Percentiles rank a stretch among this genome's conserved stretches.
Evolutionary conservation across 2,329 filamentous ascomycete genomes (phyloP).

Genomic region (Lojkania enalia): DNA sequence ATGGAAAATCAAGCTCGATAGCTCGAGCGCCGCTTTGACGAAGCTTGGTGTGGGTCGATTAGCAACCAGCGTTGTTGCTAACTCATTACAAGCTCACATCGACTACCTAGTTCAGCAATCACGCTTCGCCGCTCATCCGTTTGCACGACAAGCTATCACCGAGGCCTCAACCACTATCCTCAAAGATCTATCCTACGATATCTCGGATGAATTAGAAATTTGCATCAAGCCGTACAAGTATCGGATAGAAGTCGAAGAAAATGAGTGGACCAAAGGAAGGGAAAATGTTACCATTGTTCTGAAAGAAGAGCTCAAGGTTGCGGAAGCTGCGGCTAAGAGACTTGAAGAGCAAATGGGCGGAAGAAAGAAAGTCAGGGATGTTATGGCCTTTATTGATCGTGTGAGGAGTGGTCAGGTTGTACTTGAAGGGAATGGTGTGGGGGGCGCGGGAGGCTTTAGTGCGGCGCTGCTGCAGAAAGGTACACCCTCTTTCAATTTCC

Average conservation of each 20-base stretch:
- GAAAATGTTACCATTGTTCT: conserved; percentile 80
- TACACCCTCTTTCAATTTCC: conserved; percentile 55
- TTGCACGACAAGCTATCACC: conserved; percentile 87
- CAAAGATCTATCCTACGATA: conserved; percentile 94
- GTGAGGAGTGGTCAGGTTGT: conserved; percentile 82
- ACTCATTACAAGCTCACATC: conserved; percentile 82
- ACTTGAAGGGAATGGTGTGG: conserved; percentile 79
- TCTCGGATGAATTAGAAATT: conserved; percentile 96
- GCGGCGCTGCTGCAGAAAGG: conserved; percentile 81
- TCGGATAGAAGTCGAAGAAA: conserved; percentile 90
- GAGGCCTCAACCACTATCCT: conserved; percentile 88
- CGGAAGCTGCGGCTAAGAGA: conserved; percentile 73
- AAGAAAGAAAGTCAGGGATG: conserved; percentile 82
- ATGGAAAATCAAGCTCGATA: conserved; percentile 93
- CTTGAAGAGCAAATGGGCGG: conserved; percentile 81
- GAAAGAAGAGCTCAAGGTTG: conserved; percentile 85
- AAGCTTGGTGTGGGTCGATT: conserved; percentile 92
- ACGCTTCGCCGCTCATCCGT: conserved; percentile 87
- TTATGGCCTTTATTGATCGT: conserved; percentile 88
- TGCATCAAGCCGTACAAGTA: conserved; percentile 99
- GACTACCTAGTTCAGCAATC: conserved; percentile 77
- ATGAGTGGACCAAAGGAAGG: conserved; percentile 83
- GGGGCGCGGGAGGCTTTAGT: conserved; percentile 92
- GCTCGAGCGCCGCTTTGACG: conserved; percentile 84
- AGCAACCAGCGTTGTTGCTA: conserved; percentile 87